Base-by-base conservation (phyloP, 176 grass and related monocot species). In the Aegilops tauschii region DNA sequence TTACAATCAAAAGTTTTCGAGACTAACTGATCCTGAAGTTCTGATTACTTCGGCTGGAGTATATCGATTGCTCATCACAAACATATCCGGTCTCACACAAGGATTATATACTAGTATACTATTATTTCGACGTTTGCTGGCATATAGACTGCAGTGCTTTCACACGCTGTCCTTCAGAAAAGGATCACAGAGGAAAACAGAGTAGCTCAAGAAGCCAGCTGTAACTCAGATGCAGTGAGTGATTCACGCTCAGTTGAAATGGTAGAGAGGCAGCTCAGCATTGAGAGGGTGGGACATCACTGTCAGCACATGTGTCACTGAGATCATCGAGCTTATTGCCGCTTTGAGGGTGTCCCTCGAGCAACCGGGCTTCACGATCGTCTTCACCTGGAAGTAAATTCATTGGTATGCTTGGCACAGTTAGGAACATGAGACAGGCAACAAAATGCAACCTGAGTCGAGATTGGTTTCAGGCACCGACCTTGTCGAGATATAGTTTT, bases 231-330 rank as follows among this genome's bases (percentile, higher is more conserved):
- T 4, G 21, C 36, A 76, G 8, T 35, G 5, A 76, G 8, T 35
- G 5, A 23, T 37, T 36, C 44, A 6, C 4, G 12, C 37, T 91
- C 82, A 91, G 12, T 91, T 88, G 86, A 91, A 91, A 70, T 91
- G 82, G 82, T 85, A 91, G 37, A 88, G 86, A 5, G 90, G 90
- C 77, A 91, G 77, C 82, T 91, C 90, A 18, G 90, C 69, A 29
- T 88, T 91, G 77, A 91, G 86, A 56, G 90, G 90, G 36, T 87
- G 85, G 37, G 90, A 91, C 90, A 91, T 91, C 77, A 91, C 82
- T 0, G 85, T 91, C n/a, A 91, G 82, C 69, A 91, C 86, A 10
- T 91, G 82, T 1, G 62, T 91, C 82, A 91, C 90, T 0, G 90
- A 91, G 3, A 81, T 56, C 82, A 91, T 88, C 2, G 90, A 88